phyloP scores from a whole-genome alignment of 1,284 basidiomycete species.

The Agroathelia rolfsii region DNA sequence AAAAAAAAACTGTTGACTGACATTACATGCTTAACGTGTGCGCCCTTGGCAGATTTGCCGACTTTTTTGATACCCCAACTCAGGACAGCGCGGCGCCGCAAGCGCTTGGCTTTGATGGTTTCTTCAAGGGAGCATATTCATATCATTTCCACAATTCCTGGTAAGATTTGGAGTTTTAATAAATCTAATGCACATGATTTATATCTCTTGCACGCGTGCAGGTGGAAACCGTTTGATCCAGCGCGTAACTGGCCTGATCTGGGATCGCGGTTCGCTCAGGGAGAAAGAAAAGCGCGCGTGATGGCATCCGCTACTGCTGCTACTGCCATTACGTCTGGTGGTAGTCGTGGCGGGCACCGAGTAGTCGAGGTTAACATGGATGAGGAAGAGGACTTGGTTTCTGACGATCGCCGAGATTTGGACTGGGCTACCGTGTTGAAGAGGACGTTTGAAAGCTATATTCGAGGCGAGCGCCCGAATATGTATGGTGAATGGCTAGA shows the following conservation, averaged over 20 bases:
- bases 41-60: constrained; percentile 43
- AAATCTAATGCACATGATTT: too few species aligned
- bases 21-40: too few species aligned
- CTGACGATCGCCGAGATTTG: constrained; percentile 46
- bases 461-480: constrained; percentile 65
- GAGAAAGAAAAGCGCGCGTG: constrained; percentile 37
- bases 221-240: constrained; percentile 73
- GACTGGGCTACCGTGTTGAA: constrained; percentile 69
- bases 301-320: constrained; percentile 12
- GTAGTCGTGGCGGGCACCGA: too few species aligned
- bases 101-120: constrained; percentile 67
- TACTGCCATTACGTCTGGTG: too few species aligned
- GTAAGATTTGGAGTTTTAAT: constrained; percentile 24
- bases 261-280: constrained; percentile 50
- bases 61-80: constrained; percentile 65
- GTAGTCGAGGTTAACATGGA: too few species aligned
- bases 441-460: constrained; percentile 67
- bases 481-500: constrained; percentile 66
- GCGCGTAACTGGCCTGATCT: constrained; percentile 68
- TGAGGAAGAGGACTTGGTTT: constrained; percentile 22
- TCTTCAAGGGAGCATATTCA: constrained; percentile 74
- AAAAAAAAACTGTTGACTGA: too few species aligned
- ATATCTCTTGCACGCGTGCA: constrained; percentile 22
- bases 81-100: constrained; percentile 56
- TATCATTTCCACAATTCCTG: constrained; percentile 80